Conservation (phyloP, 2,329 filamentous ascomycete genomes). For the Tolypocladium pustulatum region DNA sequence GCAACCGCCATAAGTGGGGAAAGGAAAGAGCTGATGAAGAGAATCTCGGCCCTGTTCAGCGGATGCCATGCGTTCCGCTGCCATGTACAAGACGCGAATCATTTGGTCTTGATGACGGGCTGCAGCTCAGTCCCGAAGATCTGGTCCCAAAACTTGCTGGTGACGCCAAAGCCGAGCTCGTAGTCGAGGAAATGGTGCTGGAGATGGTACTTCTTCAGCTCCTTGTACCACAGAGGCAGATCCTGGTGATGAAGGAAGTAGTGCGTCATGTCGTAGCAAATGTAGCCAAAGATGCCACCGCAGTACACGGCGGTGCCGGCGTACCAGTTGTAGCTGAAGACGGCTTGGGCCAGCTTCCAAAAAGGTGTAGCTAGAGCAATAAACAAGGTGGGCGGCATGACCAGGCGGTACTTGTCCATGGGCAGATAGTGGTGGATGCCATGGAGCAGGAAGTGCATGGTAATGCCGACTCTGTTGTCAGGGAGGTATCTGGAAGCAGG, state of each 20-base stretch:
- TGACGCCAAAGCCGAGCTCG: slow-evolving; percentile 94
- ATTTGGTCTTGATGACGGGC: slow-evolving; percentile 22
- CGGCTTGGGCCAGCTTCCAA: slow-evolving; percentile 75
- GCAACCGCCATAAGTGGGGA: slow-evolving; percentile 6
- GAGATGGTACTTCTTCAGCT: slow-evolving; percentile 94
- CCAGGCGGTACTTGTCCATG: slow-evolving; percentile 96
- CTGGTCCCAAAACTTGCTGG: slow-evolving; percentile 89
- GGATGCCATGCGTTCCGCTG: not conserved
- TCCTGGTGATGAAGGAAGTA: slow-evolving; percentile 97
- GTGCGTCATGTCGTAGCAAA: slow-evolving; percentile 94
- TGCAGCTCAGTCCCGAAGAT: slow-evolving; percentile 81
- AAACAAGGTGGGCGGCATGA: slow-evolving; percentile 93
- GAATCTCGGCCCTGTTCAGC: not conserved
- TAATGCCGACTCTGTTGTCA: slow-evolving; percentile 80
- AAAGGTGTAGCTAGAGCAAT: slow-evolving; percentile 75
- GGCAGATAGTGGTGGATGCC: slow-evolving; percentile 97
- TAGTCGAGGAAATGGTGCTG: slow-evolving; percentile 97
- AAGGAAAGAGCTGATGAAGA: not conserved
- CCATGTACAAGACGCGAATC: slow-evolving; percentile 1
- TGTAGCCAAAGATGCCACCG: slow-evolving; percentile 89
- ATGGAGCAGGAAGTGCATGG: slow-evolving; percentile 84
- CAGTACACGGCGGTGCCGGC: slow-evolving; percentile 69
- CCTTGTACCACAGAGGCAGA: slow-evolving; percentile 79
- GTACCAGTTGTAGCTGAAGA: slow-evolving; percentile 82
- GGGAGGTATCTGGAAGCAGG: slow-evolving; percentile 59